Base-by-base conservation (phyloP, 352 stramenopile species). In the Globisporangium okanoganense region DNA sequence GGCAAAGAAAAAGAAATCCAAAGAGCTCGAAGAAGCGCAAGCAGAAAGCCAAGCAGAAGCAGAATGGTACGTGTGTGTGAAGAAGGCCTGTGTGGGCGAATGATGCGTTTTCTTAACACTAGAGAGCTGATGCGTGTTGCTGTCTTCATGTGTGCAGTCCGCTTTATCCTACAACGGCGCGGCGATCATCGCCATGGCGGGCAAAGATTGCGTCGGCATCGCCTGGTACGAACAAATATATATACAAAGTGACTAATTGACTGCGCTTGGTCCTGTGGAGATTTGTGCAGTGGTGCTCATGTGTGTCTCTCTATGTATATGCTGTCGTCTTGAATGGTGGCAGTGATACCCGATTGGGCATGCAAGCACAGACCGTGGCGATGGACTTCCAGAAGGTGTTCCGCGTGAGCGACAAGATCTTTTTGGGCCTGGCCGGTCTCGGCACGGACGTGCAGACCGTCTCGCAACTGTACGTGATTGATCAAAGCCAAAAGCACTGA, bases 331-430 rank as follows among this genome's bases (percentile, higher is more conserved):
- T 14, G 47, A 25, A 35, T 52, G 14, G 33, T 52, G 14, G 24
- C 61, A 97, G 94, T 49, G 97, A 99, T 84, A 96, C 92, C 63
- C 94, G 97, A 64, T 79, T 99, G 44, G 98, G 98, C 43, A 83
- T 97, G 50, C 97, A 99, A 76, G 86, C 82, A 40, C 94, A 99
- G 79, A 99, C 98, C 5, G 90, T 99, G 25, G 87, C 95, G 16
- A 98, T 86, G 52, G 95, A 99, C 72, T 99, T 99, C 72, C 84
- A 98, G 69, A 99, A 99, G 79, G 93, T 99, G 55, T 99, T 99
- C 82, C 92, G 96, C 75, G 95, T 99, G 74, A 96, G 85, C 53
- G 93, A 99, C 78, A 95, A 96, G 69, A 73, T 91, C 54, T 98
- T 98, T 63, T 84, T 99, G 27, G 98, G 97, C 7, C 76, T 99